A percentile compares a stretch with the other conserved stretches of the same genome.
These are phyloP conservation scores for Salvia sclarea DNA, from an alignment of 305 asterid species.

Conservation along the genomic window DNA sequence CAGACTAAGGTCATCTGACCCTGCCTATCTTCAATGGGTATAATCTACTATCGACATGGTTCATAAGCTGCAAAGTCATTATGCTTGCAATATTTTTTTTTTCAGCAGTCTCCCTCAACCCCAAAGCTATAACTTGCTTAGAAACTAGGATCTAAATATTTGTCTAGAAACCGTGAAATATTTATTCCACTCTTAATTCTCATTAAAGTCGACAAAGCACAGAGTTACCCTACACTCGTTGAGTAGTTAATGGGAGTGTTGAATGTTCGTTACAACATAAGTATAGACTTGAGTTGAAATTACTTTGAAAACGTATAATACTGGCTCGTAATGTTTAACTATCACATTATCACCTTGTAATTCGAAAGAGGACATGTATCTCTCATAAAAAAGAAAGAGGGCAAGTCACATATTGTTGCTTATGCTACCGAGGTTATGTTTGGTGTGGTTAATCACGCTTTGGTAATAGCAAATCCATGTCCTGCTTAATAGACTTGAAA, in stretches of 20 bases:
- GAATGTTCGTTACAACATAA: neutral
- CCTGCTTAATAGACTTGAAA: too few species aligned
- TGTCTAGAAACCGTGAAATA: neutral
- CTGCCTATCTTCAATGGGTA: conserved; percentile 74
- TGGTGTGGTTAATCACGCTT: neutral
- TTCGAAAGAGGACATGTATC: too few species aligned
- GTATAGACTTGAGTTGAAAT: neutral
- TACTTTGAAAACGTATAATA: too few species aligned
- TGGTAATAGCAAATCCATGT: neutral
- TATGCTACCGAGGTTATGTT: neutral
- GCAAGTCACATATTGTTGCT: neutral
- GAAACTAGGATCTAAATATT: too few species aligned
- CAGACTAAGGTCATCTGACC: conserved; percentile 82
- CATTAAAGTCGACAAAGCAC: too few species aligned
- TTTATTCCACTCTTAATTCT: neutral
- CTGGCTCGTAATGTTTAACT: neutral
- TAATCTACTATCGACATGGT: conserved; percentile 18
- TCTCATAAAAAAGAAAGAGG: too few species aligned
- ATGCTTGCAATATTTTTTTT: neutral
- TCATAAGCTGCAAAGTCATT: conserved; percentile 1
- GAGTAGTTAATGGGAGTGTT: neutral
- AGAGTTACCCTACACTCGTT: neutral
- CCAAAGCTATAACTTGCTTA: neutral
- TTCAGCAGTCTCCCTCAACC: neutral
- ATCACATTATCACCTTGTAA: too few species aligned